Conservation (phyloP, 179 eudicot species). For the Spinacia oleracea region DNA sequence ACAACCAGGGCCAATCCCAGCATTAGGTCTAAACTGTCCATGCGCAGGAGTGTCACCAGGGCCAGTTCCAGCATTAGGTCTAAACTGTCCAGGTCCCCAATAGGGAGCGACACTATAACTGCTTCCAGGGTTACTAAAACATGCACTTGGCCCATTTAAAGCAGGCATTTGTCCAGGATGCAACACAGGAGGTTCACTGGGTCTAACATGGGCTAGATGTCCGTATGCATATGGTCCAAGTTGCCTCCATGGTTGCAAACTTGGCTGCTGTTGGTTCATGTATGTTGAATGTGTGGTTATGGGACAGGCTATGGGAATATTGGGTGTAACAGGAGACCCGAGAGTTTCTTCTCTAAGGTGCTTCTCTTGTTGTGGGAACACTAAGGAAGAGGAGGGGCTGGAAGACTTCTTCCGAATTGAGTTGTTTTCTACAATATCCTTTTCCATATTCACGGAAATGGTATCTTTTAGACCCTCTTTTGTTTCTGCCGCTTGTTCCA, state of each 20-base stretch:
- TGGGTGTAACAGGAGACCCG: background rate
- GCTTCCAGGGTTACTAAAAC: background rate
- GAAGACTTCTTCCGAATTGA: background rate
- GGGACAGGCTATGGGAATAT: background rate
- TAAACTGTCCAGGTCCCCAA: background rate
- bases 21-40: too few relatives aligned
- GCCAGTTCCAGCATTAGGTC: too few relatives aligned
- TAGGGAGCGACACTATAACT: background rate
- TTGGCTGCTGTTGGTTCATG: background rate
- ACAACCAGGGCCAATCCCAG: too few relatives aligned
- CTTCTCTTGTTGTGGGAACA: background rate
- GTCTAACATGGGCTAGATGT: background rate
- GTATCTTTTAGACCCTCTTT: background rate
- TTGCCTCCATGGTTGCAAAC: background rate
- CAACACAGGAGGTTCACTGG: background rate
- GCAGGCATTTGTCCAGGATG: slow-evolving; percentile 1
- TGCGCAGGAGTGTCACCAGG: too few relatives aligned
- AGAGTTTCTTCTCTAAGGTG: background rate
- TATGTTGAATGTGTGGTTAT: background rate
- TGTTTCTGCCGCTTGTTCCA: background rate
- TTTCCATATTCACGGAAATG: background rate
- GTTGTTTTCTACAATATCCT: background rate
- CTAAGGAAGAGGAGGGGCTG: background rate
- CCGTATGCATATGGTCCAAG: background rate
- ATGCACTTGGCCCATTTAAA: background rate